Percentiles rank a stretch among this genome's conserved stretches.
Evolutionary conservation across 768 basidiomycete species (phyloP).

Genomic region (Scleroderma bovista): DNA sequence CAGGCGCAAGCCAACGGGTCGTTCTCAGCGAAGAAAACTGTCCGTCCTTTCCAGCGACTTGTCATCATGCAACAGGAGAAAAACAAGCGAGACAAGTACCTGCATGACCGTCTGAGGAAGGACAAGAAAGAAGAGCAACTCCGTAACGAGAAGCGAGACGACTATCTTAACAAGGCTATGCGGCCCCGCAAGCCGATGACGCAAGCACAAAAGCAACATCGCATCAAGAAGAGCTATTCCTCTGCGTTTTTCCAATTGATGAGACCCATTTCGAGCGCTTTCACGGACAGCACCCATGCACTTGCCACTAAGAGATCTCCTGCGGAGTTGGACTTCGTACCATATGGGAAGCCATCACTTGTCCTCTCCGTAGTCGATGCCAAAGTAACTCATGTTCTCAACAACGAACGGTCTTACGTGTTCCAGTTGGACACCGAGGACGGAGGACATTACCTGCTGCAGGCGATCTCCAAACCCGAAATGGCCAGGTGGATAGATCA

Average conservation of each 20-base stretch:
- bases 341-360: conserved; percentile 68
- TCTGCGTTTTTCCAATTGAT: conserved; percentile 78
- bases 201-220: conserved; percentile 63
- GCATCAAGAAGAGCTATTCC: conserved; percentile 86
- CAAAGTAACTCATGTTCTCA: conserved; percentile 62
- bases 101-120: conserved; percentile 64
- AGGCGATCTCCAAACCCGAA: conserved; percentile 64
- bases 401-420: conserved; percentile 76
- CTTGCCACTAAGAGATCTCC: conserved; percentile 49
- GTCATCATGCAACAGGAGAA: conserved; percentile 73
- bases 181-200: conserved; percentile 45
- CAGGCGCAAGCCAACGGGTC: conserved; percentile 38
- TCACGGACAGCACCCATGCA: conserved; percentile 55
- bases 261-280: conserved; percentile 86
- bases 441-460: conserved; percentile 77
- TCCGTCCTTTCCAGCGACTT: conserved; percentile 62
- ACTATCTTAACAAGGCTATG: conserved; percentile 73
- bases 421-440: conserved; percentile 85
- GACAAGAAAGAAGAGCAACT: conserved; percentile 75
- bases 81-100: conserved; percentile 66
- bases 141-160: conserved; percentile 67
- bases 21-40: conserved; percentile 46
- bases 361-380: conserved; percentile 74
- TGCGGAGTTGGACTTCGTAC: conserved; percentile 68
- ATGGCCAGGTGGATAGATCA: conserved; percentile 76